Evolutionary conservation across 352 stramenopile species (phyloP).

Genomic region (Phytophthora constricta): DNA sequence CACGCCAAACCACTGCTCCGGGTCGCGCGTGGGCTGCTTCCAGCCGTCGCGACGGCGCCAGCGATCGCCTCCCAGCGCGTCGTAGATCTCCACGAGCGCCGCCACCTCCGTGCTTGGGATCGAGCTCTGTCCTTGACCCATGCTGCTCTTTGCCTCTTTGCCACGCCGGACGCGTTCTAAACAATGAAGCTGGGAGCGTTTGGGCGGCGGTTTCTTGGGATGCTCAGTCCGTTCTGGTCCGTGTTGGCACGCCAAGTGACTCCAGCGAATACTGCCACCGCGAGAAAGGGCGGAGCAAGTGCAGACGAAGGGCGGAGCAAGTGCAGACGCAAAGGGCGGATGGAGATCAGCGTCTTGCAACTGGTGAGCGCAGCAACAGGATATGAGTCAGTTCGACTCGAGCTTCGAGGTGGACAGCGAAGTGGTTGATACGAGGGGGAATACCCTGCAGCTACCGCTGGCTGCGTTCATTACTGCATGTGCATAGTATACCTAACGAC

Average conservation of each 20-base stretch:
- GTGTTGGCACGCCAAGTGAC: neutral
- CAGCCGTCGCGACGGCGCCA: constrained; percentile 82
- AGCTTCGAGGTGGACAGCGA: constrained; percentile 6
- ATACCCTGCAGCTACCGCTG: constrained; percentile 36
- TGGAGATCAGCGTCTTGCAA: no score
- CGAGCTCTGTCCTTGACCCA: constrained; percentile 85
- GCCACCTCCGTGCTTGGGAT: constrained; percentile 70
- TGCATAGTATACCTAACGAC: neutral
- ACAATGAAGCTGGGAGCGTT: neutral
- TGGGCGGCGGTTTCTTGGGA: constrained; percentile 23
- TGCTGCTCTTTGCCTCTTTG: constrained; percentile 33
- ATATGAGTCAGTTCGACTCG: constrained; percentile 13
- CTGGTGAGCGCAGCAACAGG: no score
- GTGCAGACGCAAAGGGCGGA: no score
- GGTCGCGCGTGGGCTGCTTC: constrained; percentile 74
- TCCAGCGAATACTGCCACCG: neutral
- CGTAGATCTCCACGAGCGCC: constrained; percentile 75
- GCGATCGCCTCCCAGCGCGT: constrained; percentile 69
- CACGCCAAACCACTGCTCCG: constrained; percentile 84
- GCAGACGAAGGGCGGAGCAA: constrained; percentile 1
- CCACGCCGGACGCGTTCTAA: neutral
- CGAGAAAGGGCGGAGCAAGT: neutral
- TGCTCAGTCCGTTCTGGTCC: neutral
- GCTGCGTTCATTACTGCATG: constrained; percentile 38
- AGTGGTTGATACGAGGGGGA: constrained; percentile 4